Base-by-base conservation (phyloP, 768 basidiomycete species). In the Russula virescens region DNA sequence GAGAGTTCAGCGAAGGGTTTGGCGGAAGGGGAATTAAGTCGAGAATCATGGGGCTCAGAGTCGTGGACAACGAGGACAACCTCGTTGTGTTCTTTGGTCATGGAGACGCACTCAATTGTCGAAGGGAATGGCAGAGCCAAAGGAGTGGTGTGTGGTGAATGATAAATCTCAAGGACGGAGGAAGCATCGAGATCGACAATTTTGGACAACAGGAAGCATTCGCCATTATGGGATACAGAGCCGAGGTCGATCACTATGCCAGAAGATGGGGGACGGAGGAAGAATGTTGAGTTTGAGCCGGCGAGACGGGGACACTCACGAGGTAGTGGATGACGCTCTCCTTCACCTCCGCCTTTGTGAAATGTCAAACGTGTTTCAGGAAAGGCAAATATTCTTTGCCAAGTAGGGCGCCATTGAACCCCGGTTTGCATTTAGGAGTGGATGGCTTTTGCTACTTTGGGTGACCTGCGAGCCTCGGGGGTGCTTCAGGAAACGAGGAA, bases 401-500 rank as follows among this genome's bases (percentile, higher is more conserved):
- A 31, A 68, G 53, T 10, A 62, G 31, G 6, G 50, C 25, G 38
- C 60, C 43, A 18, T 63, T 43, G 55, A 52, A 54, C 16, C 45
- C 28, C 52, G 61, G 54, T 25, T 34, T 60, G 23, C 19, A 7
- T 26, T 49, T 51, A n/a, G 40, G 26, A 19, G 47, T 18, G 11
- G n/a, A 5, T 2, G 13, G 21, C 10, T 5, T 38, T 19, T 43
- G 53, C 52, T 42, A 40, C 21, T 23, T 53, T 46, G 31, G 34
- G 34, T 14, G 38, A 19, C 18, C 26, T 25, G 50, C 34, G 34
- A 38, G 52, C 5, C 26, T 58, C 19, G 56, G 23, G 13, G 57
- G 61, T 16, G 57, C 40, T 21, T 46, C 67, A 1, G 67, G 67
- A 55, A 68, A 68, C 26, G 65, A 66, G 61, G n/a, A n/a, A n/a